A percentile compares a stretch with the other conserved stretches of the same genome.
phyloP scores from a whole-genome alignment of 192 early-diverging fungal genomes.

The Gonapodya sp. region DNA sequence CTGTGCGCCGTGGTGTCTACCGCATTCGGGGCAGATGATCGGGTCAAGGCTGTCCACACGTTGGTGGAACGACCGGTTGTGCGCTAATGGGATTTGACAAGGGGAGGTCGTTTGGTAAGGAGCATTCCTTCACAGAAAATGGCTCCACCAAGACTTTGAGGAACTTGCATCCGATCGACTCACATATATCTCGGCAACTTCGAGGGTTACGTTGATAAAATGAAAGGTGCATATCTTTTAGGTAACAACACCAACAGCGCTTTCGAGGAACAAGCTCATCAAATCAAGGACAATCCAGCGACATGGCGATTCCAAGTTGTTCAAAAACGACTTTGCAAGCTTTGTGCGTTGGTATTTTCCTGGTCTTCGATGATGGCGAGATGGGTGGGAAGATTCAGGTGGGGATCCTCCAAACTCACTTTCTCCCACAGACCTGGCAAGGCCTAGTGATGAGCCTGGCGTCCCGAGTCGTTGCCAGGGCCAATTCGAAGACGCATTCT shows the following conservation, averaged over 20 bases:
- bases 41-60: background rate
- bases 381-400: too few relatives aligned
- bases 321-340: too few relatives aligned
- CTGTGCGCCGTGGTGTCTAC: background rate
- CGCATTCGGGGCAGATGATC: background rate
- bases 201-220: background rate
- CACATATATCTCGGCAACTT: background rate
- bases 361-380: too few relatives aligned
- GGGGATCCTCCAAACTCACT: too few relatives aligned
- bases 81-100: background rate
- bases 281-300: background rate
- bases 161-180: too few relatives aligned
- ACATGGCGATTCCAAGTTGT: too few relatives aligned
- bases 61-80: background rate
- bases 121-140: too few relatives aligned
- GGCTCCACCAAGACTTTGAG: too few relatives aligned
- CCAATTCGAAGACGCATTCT: background rate
- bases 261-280: too few relatives aligned
- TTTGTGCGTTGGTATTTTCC: too few relatives aligned
- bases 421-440: background rate
- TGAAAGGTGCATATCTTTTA: background rate
- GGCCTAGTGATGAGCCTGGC: background rate
- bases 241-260: background rate
- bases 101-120: too few relatives aligned
- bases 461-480: background rate